Evolutionary conservation across 345 rosid species (phyloP), one percentile per base, ranked within the genome.

Genomic region (Atalantia buxifolia): DNA sequence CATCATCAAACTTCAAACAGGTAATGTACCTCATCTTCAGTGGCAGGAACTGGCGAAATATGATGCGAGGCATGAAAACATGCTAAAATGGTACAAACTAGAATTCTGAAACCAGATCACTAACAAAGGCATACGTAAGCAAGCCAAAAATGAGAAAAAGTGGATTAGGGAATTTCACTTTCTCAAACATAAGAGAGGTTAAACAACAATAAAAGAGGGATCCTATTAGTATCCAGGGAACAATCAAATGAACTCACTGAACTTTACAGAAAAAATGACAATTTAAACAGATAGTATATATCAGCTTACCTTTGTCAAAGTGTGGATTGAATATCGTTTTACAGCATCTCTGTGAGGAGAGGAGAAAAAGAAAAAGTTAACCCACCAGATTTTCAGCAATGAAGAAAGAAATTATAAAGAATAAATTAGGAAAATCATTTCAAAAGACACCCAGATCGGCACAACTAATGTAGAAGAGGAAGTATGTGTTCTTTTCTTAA

Each of bases 41-140:
- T 81, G 66, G 97, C 97, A 78, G 93, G 89, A 80, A 92, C 91
- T 60, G 98, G 86, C 77, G 74, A 36, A 67, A 93, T 85, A 81
- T 95, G 98, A 84, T 93, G 97, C 0, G 98, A 93, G 61, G 98
- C 97, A 59, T 95, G 98, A 76, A n/a, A 96, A 94, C 97, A 92
- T 92, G 84, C 99, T 96, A 77, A 92, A 96, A 83, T 94, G 98
- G 84, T 88, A 92, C 83, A 94, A 57, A 25, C 87, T 82, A 31
- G 97, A 91, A 90, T 92, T 92, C 89, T 92, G 99, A 90, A 90
- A 93, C 99, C 98, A 94, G 83, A 96, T 90, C 36, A 89, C 98
- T 95, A 85, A 78, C 83, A 74, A 71, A 78, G 79, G 80, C 63
- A 80, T 80, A 76, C 27, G 55, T 84, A 76, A 90, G 85, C 78